Evolutionary conservation across 768 basidiomycete genomes (phyloP).

Genomic region (Tubosaeta sp.): DNA sequence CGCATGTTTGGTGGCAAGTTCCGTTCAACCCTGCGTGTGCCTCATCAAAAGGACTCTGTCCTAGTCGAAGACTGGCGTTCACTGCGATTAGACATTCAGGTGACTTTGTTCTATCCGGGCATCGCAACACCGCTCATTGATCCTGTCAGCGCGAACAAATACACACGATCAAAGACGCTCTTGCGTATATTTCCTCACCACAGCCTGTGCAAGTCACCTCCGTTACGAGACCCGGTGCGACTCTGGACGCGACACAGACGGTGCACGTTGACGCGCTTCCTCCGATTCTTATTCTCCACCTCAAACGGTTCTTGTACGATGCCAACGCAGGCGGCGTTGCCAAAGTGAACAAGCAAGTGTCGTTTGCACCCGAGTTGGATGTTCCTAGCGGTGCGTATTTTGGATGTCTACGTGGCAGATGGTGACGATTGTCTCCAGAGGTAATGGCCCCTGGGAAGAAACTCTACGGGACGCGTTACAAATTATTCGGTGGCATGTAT

Average conservation of each 20-base stretch:
- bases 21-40: slow-evolving; percentile 75
- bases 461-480: slow-evolving; percentile 56
- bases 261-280: slow-evolving; percentile 80
- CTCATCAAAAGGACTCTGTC: slow-evolving; percentile 80
- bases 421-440: slow-evolving; percentile 34
- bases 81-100: slow-evolving; percentile 86
- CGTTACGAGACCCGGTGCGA: slow-evolving; percentile 49
- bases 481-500: slow-evolving; percentile 71
- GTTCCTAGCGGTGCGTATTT: slow-evolving; percentile 55
- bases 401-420: neutral
- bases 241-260: slow-evolving; percentile 69
- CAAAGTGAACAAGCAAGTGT: slow-evolving; percentile 80
- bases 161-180: slow-evolving; percentile 76
- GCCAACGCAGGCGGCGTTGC: slow-evolving; percentile 68
- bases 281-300: slow-evolving; percentile 78
- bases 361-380: slow-evolving; percentile 73
- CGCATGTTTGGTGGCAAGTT: slow-evolving; percentile 93
- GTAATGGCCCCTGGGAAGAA: slow-evolving; percentile 53
- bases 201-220: slow-evolving; percentile 73
- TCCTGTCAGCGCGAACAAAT: slow-evolving; percentile 61
- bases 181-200: slow-evolving; percentile 71
- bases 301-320: slow-evolving; percentile 92
- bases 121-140: neutral
- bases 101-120: slow-evolving; percentile 21
- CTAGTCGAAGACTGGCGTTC: slow-evolving; percentile 91